Evolutionary conservation across 2,329 filamentous ascomycete genomes (phyloP), one percentile per base, ranked within the genome.

Genomic region (Alternaria ethzedia): DNA sequence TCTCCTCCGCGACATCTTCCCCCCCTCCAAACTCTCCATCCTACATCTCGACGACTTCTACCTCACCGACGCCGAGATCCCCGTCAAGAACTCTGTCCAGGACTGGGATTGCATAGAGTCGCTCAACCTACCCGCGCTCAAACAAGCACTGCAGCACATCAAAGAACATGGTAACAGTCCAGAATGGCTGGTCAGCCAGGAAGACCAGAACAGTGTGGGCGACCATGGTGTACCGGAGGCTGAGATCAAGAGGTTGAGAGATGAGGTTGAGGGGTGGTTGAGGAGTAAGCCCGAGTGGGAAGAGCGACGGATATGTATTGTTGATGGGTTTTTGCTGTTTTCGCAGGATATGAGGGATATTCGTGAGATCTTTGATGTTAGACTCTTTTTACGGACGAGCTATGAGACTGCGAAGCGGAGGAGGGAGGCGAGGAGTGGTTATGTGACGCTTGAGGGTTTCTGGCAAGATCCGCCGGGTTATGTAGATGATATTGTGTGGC

Each of bases 31-130:
- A n/a, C 67, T 89, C 15, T 95, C 94, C 75, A 92, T 98, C 74
- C 86, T 99, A 21, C 96, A 99, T 79, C 89, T 97, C 78, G 96
- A 99, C 82, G 96, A 99, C 80, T 99, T 98, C 78, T 99, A 97
- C 83, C 89, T 89, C 68, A 85, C 91, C 1, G 95, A 98, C 77
- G 82, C 86, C 28, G 86, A 93, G 86, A 87, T 87, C 43, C 81
- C 84, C 2, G 76, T 86, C 15, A 83, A 83, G 25, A 67, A 78
- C n/a, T 75, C 73, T 5, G 82, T 97, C 12, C 84, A 91, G 67
- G 94, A 99, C 82, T 98, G 96, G 95, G 96, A 99, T 80, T 97
- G 94, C 72, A 84, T 92, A 15, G 91, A 90, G 67, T 86, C 94
- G 9, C 83, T 99, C 59, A 87, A 94, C 69, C 85, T 97, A 26